Percentiles rank a stretch among this genome's conserved stretches.
These are phyloP conservation scores for Pistacia vera DNA, from an alignment of 345 rosid genomes.

Conservation along the genomic window DNA sequence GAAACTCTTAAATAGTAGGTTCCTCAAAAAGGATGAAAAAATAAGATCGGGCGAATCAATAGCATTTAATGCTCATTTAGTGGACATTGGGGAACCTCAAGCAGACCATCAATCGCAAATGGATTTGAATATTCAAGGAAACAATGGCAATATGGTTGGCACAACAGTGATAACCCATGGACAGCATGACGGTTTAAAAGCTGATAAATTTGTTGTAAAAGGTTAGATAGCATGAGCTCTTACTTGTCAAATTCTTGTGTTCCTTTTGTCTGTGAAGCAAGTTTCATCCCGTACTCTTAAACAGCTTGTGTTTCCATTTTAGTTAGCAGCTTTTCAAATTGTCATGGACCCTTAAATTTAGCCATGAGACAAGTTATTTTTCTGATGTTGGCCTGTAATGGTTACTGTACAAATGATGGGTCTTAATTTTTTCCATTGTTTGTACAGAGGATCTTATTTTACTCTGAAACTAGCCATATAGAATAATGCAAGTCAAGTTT, in stretches of 20 bases:
- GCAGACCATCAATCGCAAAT: conserved; percentile 20
- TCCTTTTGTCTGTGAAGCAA: not conserved
- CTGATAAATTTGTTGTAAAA: conserved; percentile 27
- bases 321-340: too few relatives aligned
- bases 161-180: conserved; percentile 13
- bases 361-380: not conserved
- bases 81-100: conserved; percentile 49
- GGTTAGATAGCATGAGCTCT: conserved; percentile 26
- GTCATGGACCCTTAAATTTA: not conserved
- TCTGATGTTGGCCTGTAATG: not conserved
- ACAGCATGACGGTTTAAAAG: conserved; percentile 24
- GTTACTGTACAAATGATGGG: not conserved
- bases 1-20: conserved; percentile 40
- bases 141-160: not conserved
- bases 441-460: not conserved
- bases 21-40: conserved; percentile 53
- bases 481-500: not conserved
- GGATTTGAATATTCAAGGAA: conserved; percentile 24
- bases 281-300: not conserved
- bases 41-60: conserved; percentile 49
- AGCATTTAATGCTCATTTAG: conserved; percentile 47
- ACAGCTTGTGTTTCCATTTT: not conserved
- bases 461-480: not conserved
- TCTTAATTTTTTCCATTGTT: too few relatives aligned
- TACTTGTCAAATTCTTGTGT: conserved; percentile 1